Base-by-base conservation (phyloP, 208 protist species). In the Zelonia costaricensis region DNA sequence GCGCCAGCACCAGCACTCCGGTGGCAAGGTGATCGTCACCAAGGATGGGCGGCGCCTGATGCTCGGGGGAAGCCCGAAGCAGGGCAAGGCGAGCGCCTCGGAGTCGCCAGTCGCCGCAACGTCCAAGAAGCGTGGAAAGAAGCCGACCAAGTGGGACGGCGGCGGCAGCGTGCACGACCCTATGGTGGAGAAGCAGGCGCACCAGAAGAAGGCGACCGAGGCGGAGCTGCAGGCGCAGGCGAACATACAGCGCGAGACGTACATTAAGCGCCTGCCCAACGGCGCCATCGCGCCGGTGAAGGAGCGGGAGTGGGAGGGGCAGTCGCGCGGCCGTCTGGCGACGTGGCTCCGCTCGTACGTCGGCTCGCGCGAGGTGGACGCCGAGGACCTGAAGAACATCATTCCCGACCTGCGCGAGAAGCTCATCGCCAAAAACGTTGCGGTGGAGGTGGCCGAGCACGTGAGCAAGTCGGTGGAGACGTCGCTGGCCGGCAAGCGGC, bases 381-480 rank as follows among this genome's bases (percentile, higher is more conserved):
- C 80, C 10, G 76, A 89, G 8, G 98, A 98, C 51, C 64, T 99
- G 16, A 60, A 90, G 52, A 84, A 92, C 10, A 84, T 98, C 27
- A 82, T 99, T 40, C 88, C 84, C 6, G 60, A 88, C 46, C 79
- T 99, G 36, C 85, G 89, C 51, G 83, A 98, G 38, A 94, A 97
- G 74, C 81, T 99, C 15, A 97, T 99, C 23, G 59, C 47, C 10
- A 99, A 99, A 82, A 99, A 99, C 78, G 98, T 99, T 7, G 98
- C 98, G 0, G 73, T 86, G 2, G 95, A 98, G 36, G 95, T 99
- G 46, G 97, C 98, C 1, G 89, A 98, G 49, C 82, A 98, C 49
- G 84, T 99, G 52, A 98, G 94, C 66, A 86, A 86, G 28, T 98
- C 97, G 3, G 95, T 99, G 10, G 71, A 86, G 58, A 66, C 85